These are phyloP conservation scores for Fusarium burgessii DNA, from an alignment of 2,329 filamentous ascomycete species.

Conservation along the genomic window DNA sequence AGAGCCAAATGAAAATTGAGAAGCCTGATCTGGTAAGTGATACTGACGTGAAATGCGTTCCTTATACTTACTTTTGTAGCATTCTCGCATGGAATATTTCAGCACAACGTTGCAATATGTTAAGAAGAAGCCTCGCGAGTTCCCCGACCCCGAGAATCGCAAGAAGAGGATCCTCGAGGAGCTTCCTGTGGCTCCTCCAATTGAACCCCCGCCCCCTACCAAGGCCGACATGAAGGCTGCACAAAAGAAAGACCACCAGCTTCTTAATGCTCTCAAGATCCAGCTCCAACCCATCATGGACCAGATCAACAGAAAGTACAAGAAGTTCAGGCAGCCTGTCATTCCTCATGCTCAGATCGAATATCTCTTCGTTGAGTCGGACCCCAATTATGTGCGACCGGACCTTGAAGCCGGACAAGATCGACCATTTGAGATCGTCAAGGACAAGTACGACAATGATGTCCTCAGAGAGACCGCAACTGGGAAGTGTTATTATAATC, in stretches of 20 bases:
- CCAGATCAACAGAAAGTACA: constrained; percentile 90
- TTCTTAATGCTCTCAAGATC: constrained; percentile 88
- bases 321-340: constrained; percentile 84
- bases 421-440: constrained; percentile 82
- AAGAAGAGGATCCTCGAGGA: constrained; percentile 87
- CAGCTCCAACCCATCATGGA: constrained; percentile 96
- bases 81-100: constrained; percentile 84
- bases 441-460: constrained; percentile 81
- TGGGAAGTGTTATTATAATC: constrained; percentile 92
- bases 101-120: constrained; percentile 79
- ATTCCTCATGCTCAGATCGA: constrained; percentile 80
- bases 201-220: constrained; percentile 74
- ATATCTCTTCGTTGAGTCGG: constrained; percentile 86
- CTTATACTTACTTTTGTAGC: constrained; percentile 50
- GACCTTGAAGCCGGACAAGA: constrained; percentile 66
- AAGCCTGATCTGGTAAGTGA: constrained; percentile 72
- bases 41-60: not conserved
- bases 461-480: constrained; percentile 81
- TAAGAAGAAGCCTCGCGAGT: constrained; percentile 82
- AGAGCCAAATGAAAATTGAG: constrained; percentile 78
- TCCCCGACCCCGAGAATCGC: constrained; percentile 86
- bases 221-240: constrained; percentile 85
- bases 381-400: constrained; percentile 76
- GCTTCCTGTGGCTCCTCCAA: constrained; percentile 79
- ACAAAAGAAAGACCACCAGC: constrained; percentile 84